phyloP scores from a whole-genome alignment of 805 yeast species.

The Candida hungchunana region DNA sequence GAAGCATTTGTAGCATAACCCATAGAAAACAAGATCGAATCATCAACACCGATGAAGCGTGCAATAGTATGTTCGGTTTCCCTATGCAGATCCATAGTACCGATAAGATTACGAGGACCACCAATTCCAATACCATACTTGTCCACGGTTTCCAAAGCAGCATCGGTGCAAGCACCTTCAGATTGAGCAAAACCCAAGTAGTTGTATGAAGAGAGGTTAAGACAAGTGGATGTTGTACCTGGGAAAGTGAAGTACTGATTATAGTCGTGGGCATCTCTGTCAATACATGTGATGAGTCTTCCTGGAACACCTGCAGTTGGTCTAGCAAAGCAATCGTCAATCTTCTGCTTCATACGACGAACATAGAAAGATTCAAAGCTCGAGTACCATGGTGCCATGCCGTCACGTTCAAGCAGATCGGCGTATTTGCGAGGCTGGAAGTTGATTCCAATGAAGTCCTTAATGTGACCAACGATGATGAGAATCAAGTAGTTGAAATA shows the following conservation, averaged over 20 bases:
- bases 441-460: constrained; percentile 79
- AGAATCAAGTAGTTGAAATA: constrained; percentile 80
- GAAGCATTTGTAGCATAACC: constrained; percentile 96
- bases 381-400: constrained; percentile 93
- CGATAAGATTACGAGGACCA: constrained; percentile 71
- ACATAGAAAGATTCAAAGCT: constrained; percentile 92
- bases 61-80: constrained; percentile 78
- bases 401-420: constrained; percentile 72
- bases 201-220: constrained; percentile 87
- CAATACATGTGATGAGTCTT: constrained; percentile 76
- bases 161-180: constrained; percentile 84
- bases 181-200: constrained; percentile 97
- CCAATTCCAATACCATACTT: constrained; percentile 74
- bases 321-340: constrained; percentile 92
- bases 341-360: constrained; percentile 83
- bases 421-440: constrained; percentile 63
- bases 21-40: constrained; percentile 80
- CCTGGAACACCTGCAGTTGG: constrained; percentile 99
- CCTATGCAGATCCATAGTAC: constrained; percentile 69
- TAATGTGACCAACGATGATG: constrained; percentile 83
- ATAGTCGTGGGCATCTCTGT: constrained; percentile 65
- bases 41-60: constrained; percentile 85
- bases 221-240: constrained; percentile 71
- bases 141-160: constrained; percentile 58
- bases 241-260: constrained; percentile 65